Conservation (phyloP, 441 rosid genomes). For the Brassica hybrid region DNA sequence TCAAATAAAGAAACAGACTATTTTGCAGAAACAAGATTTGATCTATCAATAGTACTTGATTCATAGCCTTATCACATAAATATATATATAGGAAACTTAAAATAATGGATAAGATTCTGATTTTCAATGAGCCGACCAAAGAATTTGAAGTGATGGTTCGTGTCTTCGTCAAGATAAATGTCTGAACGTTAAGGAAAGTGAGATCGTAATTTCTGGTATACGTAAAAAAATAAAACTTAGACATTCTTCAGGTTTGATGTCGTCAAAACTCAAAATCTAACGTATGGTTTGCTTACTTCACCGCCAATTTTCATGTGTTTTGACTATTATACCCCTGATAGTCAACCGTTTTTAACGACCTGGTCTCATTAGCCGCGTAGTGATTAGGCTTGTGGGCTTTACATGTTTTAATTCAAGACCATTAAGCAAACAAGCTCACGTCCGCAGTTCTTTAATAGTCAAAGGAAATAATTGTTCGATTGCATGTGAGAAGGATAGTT, state of each 20-base stretch:
- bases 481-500: slow-evolving; percentile 21
- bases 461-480: background rate
- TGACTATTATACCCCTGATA: background rate
- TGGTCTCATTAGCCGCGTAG: background rate
- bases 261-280: background rate
- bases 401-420: background rate
- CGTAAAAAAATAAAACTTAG: background rate
- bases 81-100: background rate
- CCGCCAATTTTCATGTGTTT: background rate
- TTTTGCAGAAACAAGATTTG: slow-evolving; percentile 8
- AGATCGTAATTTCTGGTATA: background rate
- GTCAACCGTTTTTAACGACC: background rate
- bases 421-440: slow-evolving; percentile 5
- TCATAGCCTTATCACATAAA: background rate
- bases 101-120: slow-evolving; percentile 2
- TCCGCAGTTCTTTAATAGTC: background rate
- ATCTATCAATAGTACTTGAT: background rate
- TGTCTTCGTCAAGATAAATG: slow-evolving; percentile 7
- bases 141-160: background rate
- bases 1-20: slow-evolving; percentile 6
- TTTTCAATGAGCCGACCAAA: slow-evolving; percentile 4
- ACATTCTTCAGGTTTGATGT: slow-evolving; percentile 9
- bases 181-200: background rate
- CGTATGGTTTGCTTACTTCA: background rate
- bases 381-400: slow-evolving; percentile 8